A percentile compares a stretch with the other conserved stretches of the same genome.
These are phyloP conservation scores for Colletotrichum coccodes DNA, from an alignment of 2,329 filamentous ascomycete species.

Conservation along the genomic window DNA sequence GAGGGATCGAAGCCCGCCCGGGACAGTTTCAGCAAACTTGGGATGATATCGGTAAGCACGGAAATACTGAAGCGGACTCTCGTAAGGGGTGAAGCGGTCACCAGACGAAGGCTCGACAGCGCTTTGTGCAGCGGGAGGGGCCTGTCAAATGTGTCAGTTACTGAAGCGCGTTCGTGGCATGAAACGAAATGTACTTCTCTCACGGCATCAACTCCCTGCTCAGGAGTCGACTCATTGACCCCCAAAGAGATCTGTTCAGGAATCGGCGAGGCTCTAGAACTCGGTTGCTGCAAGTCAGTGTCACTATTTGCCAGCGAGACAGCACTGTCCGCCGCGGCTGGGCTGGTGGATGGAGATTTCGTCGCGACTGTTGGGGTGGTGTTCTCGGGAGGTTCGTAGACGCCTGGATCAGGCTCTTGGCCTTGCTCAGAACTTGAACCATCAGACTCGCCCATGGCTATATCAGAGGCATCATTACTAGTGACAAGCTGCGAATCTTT, in stretches of 20 bases:
- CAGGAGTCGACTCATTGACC: conserved; percentile 35
- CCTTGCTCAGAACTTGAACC: conserved; percentile 31
- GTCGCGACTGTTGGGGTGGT: conserved; percentile 58
- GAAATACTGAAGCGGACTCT: conserved; percentile 85
- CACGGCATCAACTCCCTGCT: conserved; percentile 39
- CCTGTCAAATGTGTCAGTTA: conserved; percentile 36
- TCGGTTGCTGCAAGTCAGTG: conserved; percentile 38
- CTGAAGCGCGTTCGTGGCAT: conserved; percentile 26
- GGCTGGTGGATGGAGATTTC: conserved; percentile 59
- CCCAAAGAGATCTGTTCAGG: conserved; percentile 33
- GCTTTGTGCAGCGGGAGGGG: conserved; percentile 27
- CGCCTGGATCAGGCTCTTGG: conserved; percentile 52
- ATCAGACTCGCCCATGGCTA: conserved; percentile 32
- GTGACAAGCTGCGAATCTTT: conserved; percentile 15
- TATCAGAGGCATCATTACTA: conserved; percentile 27
- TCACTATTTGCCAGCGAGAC: conserved; percentile 39
- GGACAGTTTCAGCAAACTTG: conserved; percentile 73
- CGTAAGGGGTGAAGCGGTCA: conserved; percentile 67
- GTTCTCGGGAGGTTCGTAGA: conserved; percentile 65
- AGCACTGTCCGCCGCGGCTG: conserved; percentile 35
- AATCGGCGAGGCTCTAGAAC: conserved; percentile 34
- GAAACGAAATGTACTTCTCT: conserved; percentile 56
- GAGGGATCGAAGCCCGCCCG: conserved; percentile 85
- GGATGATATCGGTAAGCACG: conserved; percentile 92
- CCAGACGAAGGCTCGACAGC: conserved; percentile 19